Evolutionary conservation across 169 alveolate species (phyloP).

Genomic region (Cryptosporidium canis): DNA sequence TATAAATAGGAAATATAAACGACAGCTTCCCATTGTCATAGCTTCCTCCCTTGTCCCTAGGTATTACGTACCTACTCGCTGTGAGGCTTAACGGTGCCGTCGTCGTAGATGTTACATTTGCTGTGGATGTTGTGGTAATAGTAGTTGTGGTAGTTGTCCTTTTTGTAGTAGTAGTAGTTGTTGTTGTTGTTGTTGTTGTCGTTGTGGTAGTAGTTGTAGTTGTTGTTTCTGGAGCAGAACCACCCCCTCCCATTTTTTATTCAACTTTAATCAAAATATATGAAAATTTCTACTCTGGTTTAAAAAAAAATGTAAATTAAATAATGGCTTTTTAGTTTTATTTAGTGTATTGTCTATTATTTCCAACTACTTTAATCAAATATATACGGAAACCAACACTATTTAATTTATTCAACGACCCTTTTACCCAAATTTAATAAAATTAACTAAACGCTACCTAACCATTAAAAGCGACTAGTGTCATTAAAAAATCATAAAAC

Average conservation of each 20-base stretch:
- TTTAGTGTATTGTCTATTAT: background rate
- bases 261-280: background rate
- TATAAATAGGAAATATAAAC: conserved; percentile 37
- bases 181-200: conserved; percentile 35
- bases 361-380: background rate
- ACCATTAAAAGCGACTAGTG: too few relatives aligned
- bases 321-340: background rate
- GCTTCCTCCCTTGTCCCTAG: background rate
- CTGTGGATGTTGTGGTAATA: conserved; percentile 11
- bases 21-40: conserved; percentile 13
- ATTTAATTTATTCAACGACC: too few relatives aligned
- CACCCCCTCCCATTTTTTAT: conserved; percentile 38
- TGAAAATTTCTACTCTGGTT: background rate
- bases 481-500: too few relatives aligned
- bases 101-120: conserved; percentile 10
- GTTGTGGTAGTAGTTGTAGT: conserved; percentile 57
- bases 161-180: conserved; percentile 12
- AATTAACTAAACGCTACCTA: too few relatives aligned
- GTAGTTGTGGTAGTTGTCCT: conserved; percentile 12
- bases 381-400: background rate
- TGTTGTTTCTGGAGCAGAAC: background rate
- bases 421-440: too few relatives aligned
- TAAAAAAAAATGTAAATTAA: background rate
- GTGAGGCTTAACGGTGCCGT: background rate
- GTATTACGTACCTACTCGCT: conserved; percentile 10